Conservation (phyloP, 108 stramenopile species). For the Pseudonitzschia pungens region DNA sequence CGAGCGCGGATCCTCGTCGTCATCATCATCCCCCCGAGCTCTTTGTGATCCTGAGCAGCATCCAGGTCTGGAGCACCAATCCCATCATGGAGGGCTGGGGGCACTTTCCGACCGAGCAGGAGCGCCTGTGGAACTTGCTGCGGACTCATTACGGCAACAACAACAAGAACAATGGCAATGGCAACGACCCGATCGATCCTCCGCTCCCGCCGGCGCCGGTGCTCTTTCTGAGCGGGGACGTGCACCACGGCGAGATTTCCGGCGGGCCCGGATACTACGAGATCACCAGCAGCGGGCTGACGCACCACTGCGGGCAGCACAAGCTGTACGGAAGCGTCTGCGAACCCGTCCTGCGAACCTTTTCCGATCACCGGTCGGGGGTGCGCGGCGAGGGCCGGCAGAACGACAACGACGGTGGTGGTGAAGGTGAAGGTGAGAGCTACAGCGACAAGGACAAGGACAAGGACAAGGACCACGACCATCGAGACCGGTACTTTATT, state of each 20-base stretch:
- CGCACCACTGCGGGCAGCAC: slow-evolving; percentile 67
- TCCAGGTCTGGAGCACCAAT: slow-evolving; percentile 86
- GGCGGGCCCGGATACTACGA: slow-evolving; percentile 59
- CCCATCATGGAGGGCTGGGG: slow-evolving; percentile 88
- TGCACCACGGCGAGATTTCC: slow-evolving; percentile 86
- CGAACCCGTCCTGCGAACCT: slow-evolving; percentile 56
- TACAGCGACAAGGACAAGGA: slow-evolving; percentile 14
- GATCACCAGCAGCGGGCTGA: slow-evolving; percentile 86
- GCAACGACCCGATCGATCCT: not conserved
- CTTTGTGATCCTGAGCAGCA: slow-evolving; percentile 66
- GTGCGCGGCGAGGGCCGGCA: not conserved
- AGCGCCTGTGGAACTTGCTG: slow-evolving; percentile 56
- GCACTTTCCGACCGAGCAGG: slow-evolving; percentile 76
- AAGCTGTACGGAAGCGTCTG: slow-evolving; percentile 72
- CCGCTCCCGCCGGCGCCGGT: slow-evolving; percentile 28
- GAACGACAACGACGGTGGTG: no score
- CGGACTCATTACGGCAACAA: slow-evolving; percentile 20
- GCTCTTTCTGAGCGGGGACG: slow-evolving; percentile 81
- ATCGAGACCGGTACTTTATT: slow-evolving; percentile 34
- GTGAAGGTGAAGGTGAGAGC: not conserved
- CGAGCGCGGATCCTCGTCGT: no score
- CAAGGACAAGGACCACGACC: slow-evolving; percentile 22
- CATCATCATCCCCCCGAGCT: slow-evolving; percentile 36
- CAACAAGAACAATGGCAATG: not conserved
- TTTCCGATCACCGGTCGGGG: slow-evolving; percentile 13